Percentiles rank a stretch among this genome's conserved stretches.
phyloP scores from a whole-genome alignment of 2,329 filamentous ascomycete species.

The Alternaria burnsii region DNA sequence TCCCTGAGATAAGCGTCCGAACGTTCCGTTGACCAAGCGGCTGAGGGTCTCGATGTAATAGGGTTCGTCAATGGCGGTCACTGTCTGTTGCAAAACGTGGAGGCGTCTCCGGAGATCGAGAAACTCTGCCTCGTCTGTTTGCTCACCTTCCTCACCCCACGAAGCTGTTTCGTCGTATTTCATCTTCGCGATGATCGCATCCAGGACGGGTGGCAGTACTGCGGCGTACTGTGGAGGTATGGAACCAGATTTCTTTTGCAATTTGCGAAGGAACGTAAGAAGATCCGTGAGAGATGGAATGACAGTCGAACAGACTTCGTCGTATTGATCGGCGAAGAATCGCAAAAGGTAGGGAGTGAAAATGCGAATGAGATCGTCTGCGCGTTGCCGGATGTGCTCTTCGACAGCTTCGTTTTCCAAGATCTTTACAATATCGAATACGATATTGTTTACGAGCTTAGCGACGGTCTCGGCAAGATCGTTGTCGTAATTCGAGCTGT shows the following conservation, averaged over 20 bases:
- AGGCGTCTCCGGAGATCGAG: constrained; percentile 91
- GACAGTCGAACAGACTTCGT: constrained; percentile 95
- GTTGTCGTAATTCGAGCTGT: constrained; percentile 88
- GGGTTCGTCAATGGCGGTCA: constrained; percentile 85
- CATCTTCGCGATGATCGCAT: constrained; percentile 95
- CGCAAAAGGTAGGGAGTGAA: constrained; percentile 89
- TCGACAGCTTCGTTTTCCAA: constrained; percentile 74
- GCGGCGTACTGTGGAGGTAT: constrained; percentile 78
- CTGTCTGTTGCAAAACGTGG: constrained; percentile 89
- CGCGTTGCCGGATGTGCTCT: constrained; percentile 72
- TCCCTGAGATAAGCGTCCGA: constrained; percentile 76
- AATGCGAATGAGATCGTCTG: constrained; percentile 80
- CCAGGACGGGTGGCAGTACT: constrained; percentile 86
- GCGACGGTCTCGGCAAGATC: constrained; percentile 95
- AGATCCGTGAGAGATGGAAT: constrained; percentile 93
- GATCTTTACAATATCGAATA: constrained; percentile 86
- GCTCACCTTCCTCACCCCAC: constrained; percentile 93
- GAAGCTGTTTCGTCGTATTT: constrained; percentile 93
- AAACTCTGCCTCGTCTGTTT: constrained; percentile 97
- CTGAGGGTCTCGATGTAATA: constrained; percentile 90
- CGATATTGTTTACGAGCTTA: constrained; percentile 90
- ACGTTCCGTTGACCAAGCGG: constrained; percentile 85
- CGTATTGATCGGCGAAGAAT: constrained; percentile 97
- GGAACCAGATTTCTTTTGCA: constrained; percentile 68
- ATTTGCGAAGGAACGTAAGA: constrained; percentile 86